Conservation (phyloP, 306 rosid genomes). For the Quillaja saponaria region DNA sequence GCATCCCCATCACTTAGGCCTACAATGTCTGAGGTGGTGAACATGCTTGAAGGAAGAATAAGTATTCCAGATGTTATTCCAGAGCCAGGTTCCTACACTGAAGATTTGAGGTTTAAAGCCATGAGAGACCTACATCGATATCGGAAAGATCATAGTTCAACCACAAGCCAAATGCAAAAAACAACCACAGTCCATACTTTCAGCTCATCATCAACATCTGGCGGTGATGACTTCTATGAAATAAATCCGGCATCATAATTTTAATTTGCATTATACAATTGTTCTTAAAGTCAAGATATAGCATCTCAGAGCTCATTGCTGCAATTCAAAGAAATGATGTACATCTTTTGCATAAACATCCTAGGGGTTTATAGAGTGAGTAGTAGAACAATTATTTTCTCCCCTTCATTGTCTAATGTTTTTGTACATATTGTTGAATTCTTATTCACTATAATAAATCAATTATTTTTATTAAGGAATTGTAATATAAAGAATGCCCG, state of each 20-base stretch:
- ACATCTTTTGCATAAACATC: too few relatives aligned
- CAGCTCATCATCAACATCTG: slow-evolving; percentile 38
- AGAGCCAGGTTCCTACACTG: slow-evolving; percentile 40
- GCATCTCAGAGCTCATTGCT: too few relatives aligned
- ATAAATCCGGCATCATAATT: slow-evolving; percentile 29
- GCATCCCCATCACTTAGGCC: slow-evolving; percentile 64
- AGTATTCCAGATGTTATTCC: slow-evolving; percentile 49
- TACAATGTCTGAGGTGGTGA: slow-evolving; percentile 70
- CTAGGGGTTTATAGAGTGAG: too few relatives aligned
- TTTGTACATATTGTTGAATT: too few relatives aligned
- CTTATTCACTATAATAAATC: too few relatives aligned
- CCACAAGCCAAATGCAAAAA: slow-evolving; percentile 41
- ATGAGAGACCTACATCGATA: slow-evolving; percentile 59
- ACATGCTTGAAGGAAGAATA: slow-evolving; percentile 60
- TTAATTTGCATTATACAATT: background rate
- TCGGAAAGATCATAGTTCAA: slow-evolving; percentile 34
- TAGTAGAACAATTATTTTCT: too few relatives aligned
- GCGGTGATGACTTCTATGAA: slow-evolving; percentile 32
- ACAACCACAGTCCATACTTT: slow-evolving; percentile 39
- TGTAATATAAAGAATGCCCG: too few relatives aligned
- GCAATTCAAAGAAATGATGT: too few relatives aligned
- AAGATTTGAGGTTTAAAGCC: slow-evolving; percentile 74
- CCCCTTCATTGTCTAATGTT: too few relatives aligned
- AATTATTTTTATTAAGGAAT: too few relatives aligned
- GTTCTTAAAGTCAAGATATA: too few relatives aligned